These are phyloP conservation scores for Salix suchowensis DNA, from an alignment of 345 rosid species.

Conservation along the genomic window DNA sequence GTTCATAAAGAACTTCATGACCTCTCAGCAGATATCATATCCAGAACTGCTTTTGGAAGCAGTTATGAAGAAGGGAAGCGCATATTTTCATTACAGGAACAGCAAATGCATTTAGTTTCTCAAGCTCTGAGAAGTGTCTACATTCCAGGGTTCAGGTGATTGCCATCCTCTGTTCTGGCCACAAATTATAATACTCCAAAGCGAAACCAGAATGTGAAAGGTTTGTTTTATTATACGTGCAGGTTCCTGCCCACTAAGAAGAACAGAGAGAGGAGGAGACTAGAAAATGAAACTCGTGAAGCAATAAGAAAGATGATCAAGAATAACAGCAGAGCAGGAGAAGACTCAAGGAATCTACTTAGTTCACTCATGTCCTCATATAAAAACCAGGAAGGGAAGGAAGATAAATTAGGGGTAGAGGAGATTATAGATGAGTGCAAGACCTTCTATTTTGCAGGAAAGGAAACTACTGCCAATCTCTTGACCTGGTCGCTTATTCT, in stretches of 20 bases:
- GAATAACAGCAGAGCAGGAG: constrained; percentile 25
- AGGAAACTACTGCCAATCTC: constrained; percentile 69
- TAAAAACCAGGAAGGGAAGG: constrained; percentile 45
- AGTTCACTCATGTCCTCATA: constrained; percentile 49
- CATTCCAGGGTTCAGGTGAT: constrained; percentile 80
- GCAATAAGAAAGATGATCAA: constrained; percentile 47
- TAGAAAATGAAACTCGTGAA: constrained; percentile 62
- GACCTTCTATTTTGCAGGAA: constrained; percentile 84
- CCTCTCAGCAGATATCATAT: constrained; percentile 66
- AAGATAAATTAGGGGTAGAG: constrained; percentile 54
- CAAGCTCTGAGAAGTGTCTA: constrained; percentile 56
- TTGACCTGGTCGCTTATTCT: constrained; percentile 66
- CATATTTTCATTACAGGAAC: constrained; percentile 65
- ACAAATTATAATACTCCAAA: background rate
- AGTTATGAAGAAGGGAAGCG: constrained; percentile 67
- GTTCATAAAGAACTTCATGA: constrained; percentile 53
- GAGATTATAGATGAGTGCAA: constrained; percentile 84
- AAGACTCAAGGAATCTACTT: constrained; percentile 50
- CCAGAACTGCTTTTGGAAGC: constrained; percentile 84
- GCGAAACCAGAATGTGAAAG: background rate
- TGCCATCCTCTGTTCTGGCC: background rate
- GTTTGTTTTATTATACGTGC: background rate
- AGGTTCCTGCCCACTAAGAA: constrained; percentile 76
- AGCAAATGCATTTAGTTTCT: constrained; percentile 54
- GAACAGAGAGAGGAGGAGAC: constrained; percentile 69